Evolutionary conservation across 345 rosid genomes (phyloP).

Genomic region (Arabidopsis suecica): DNA sequence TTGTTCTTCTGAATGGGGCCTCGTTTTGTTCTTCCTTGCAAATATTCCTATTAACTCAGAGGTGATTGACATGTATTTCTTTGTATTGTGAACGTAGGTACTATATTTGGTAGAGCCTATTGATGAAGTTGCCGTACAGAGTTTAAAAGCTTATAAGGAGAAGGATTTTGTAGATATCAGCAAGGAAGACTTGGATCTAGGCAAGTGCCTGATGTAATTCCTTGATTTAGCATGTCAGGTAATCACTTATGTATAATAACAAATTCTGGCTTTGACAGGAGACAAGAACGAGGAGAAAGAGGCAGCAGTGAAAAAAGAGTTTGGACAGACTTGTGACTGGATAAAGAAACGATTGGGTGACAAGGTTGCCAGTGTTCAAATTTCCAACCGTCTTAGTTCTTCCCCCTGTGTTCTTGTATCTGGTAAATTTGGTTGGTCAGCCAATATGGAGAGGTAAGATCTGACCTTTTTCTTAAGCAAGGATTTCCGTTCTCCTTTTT

Average conservation of each 20-base stretch:
- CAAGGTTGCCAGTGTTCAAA: constrained; percentile 89
- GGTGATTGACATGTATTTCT: constrained; percentile 19
- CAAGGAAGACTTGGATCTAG: constrained; percentile 97
- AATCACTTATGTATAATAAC: constrained; percentile 25
- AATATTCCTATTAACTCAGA: constrained; percentile 10
- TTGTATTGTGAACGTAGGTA: constrained; percentile 55
- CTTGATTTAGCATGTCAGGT: background rate
- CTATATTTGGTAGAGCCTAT: constrained; percentile 88
- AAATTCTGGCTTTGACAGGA: constrained; percentile 53
- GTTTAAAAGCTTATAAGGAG: constrained; percentile 88
- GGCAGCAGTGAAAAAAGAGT: constrained; percentile 76
- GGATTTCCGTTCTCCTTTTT: background rate
- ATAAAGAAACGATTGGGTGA: constrained; percentile 87
- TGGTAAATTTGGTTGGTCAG: constrained; percentile 98
- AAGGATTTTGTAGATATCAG: constrained; percentile 94
- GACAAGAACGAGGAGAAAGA: constrained; percentile 91
- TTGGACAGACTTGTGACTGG: constrained; percentile 95
- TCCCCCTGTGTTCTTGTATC: constrained; percentile 97
- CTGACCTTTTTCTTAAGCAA: background rate
- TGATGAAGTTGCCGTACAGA: constrained; percentile 93
- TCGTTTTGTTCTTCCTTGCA: constrained; percentile 1
- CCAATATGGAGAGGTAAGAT: constrained; percentile 94
- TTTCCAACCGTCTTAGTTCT: constrained; percentile 86
- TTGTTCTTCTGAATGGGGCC: constrained; percentile 18
- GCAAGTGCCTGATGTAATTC: constrained; percentile 46